A percentile compares a stretch with the other conserved stretches of the same genome.
phyloP scores from a whole-genome alignment of 495 filamentous ascomycete species.

The Thermochaetoides thermophila region DNA sequence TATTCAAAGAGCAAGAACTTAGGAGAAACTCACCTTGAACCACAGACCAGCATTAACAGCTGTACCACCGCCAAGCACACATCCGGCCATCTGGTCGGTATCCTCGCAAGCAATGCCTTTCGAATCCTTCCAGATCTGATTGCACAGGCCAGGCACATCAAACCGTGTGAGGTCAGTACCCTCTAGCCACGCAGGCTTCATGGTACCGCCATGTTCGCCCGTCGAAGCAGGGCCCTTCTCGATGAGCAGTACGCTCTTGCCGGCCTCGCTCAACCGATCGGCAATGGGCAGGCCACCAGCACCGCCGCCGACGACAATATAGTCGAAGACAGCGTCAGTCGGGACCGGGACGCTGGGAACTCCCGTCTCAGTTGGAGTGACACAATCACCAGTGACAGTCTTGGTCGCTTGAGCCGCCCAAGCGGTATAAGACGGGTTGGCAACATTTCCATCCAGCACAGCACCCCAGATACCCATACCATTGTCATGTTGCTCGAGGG shows the following conservation, averaged over 20 bases:
- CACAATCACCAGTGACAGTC: constrained; percentile 23
- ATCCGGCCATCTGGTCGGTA: constrained; percentile 59
- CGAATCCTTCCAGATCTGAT: constrained; percentile 50
- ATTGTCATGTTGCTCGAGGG: constrained; percentile 21
- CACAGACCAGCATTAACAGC: constrained; percentile 53
- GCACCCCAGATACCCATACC: constrained; percentile 31
- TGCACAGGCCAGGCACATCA: constrained; percentile 68
- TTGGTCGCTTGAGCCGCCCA: constrained; percentile 35
- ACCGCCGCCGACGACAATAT: constrained; percentile 51
- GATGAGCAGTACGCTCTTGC: constrained; percentile 49
- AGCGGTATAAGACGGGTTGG: constrained; percentile 34
- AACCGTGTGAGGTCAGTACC: constrained; percentile 57
- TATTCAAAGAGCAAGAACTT: background rate
- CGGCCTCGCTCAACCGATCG: constrained; percentile 46
- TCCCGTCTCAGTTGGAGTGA: constrained; percentile 7
- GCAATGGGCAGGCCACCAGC: constrained; percentile 52
- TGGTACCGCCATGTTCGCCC: constrained; percentile 40
- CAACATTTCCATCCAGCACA: constrained; percentile 23
- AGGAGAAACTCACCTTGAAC: constrained; percentile 17
- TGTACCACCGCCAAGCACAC: constrained; percentile 64
- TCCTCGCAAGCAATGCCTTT: constrained; percentile 52
- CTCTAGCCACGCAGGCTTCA: constrained; percentile 47
- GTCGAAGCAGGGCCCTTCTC: constrained; percentile 50
- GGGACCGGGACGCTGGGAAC: constrained; percentile 27
- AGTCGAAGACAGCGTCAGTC: constrained; percentile 42